phyloP scores from a whole-genome alignment of 2,329 filamentous ascomycete genomes.

The Golovinomyces cichoracearum region DNA sequence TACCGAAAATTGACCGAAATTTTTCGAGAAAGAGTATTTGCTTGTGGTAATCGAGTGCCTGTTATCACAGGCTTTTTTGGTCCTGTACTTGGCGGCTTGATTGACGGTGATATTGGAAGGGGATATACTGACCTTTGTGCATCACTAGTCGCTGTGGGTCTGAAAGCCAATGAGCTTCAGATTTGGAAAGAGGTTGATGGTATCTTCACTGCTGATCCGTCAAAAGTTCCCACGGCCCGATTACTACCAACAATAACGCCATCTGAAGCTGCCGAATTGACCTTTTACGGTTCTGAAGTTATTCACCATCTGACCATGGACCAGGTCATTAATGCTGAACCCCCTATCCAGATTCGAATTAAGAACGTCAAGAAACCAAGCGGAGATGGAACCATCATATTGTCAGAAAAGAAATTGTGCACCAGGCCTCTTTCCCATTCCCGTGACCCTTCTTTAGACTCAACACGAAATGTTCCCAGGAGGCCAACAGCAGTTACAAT shows the following conservation, averaged over 20 bases:
- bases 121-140: constrained; percentile 95
- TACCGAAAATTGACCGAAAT: constrained; percentile 37
- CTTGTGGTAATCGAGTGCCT: constrained; percentile 42
- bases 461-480: constrained; percentile 32
- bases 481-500: constrained; percentile 79
- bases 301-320: constrained; percentile 99
- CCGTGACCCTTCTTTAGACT: constrained; percentile 21
- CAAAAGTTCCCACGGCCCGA: constrained; percentile 76
- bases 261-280: constrained; percentile 82
- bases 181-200: constrained; percentile 99
- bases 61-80: constrained; percentile 89
- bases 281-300: constrained; percentile 82
- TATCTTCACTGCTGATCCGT: constrained; percentile 62
- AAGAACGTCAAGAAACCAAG: constrained; percentile 78
- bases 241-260: constrained; percentile 76
- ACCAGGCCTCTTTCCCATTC: constrained; percentile 27
- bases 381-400: constrained; percentile 53
- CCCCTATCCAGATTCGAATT: constrained; percentile 62
- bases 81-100: constrained; percentile 65
- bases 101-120: constrained; percentile 69
- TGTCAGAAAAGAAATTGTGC: constrained; percentile 40
- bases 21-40: constrained; percentile 36
- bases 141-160: constrained; percentile 66
- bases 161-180: constrained; percentile 71
- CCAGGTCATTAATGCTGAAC: constrained; percentile 59